Conservation (phyloP, 129 eudicot species). For the Lonicera japonica region DNA sequence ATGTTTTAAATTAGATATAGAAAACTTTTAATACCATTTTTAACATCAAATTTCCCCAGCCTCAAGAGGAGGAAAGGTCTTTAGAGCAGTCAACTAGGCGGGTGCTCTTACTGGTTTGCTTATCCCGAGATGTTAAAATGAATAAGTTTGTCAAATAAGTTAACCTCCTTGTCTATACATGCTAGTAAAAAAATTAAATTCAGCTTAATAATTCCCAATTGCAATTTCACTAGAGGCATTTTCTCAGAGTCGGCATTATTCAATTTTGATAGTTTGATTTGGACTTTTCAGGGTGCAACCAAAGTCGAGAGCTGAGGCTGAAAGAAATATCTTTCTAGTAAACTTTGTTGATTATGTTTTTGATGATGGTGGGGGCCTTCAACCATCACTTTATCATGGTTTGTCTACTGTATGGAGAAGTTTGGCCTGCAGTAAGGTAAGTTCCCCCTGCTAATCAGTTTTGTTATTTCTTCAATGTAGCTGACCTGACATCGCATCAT, state of each 20-base stretch:
- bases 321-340: slow-evolving; percentile 82
- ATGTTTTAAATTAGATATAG: no score
- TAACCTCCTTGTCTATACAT: no score
- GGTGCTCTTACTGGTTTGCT: no score
- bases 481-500: not conserved
- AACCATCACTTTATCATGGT: slow-evolving; percentile 96
- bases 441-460: not conserved
- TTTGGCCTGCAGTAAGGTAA: slow-evolving; percentile 98
- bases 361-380: slow-evolving; percentile 97
- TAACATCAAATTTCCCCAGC: no score
- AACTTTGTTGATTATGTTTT: slow-evolving; percentile 94
- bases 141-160: no score
- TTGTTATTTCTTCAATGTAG: not conserved
- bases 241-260: not conserved
- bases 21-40: no score
- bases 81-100: no score
- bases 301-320: slow-evolving; percentile 94
- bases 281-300: slow-evolving; percentile 70
- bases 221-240: no score
- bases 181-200: no score
- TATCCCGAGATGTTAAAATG: no score
- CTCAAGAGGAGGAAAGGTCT: not conserved
- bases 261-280: not conserved
- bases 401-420: slow-evolving; percentile 99
- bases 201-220: no score